Evolutionary conservation across 176 grass and related monocot species (phyloP), one percentile per base, ranked within the genome.

Genomic region (Oryza nivara): DNA sequence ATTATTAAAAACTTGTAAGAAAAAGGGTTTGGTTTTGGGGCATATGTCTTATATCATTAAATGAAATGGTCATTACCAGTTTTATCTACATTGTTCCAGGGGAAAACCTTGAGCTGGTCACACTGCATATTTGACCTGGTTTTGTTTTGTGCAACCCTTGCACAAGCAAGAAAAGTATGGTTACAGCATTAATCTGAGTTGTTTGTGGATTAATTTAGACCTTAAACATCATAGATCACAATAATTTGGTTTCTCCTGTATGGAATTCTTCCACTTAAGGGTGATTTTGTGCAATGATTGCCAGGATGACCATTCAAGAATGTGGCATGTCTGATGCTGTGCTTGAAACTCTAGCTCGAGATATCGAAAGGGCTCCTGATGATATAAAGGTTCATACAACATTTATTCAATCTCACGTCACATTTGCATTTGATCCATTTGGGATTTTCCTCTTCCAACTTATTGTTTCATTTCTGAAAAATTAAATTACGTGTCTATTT

Each of bases 271-370:
- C 56, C 40, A 79, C 28, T 67, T 65, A 36, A 26, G 46, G 51
- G 20, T 63, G 25, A 49, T 65, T 80, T 70, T 35, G 35, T 81
- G n/a, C 65, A 49, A 83, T 74, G 9, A 58, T 68, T 69, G 23
- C 58, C 85, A 98, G 96, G 83, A 92, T 88, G 91, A 95, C 89
- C 45, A 88, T 98, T 88, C 73, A 88, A 89, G 89, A 92, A 89
- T 88, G 78, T 68, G 93, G 93, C 47, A 83, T 89, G 78, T 92
- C 96, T 64, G 91, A 95, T 83, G 86, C 67, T 84, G 91, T 89
- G 71, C 73, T 95, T 78, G 86, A 92, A 90, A 83, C 82, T 7
- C 84, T 98, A 56, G 89, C 88, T 83, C 89, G 81, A 72, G 78
- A 69, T 79, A 80, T 95, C 47, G 82, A 77, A 76, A 95, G 89